Evolutionary conservation across 129 eudicot species (phyloP).

Genomic region (Centaurea solstitialis): DNA sequence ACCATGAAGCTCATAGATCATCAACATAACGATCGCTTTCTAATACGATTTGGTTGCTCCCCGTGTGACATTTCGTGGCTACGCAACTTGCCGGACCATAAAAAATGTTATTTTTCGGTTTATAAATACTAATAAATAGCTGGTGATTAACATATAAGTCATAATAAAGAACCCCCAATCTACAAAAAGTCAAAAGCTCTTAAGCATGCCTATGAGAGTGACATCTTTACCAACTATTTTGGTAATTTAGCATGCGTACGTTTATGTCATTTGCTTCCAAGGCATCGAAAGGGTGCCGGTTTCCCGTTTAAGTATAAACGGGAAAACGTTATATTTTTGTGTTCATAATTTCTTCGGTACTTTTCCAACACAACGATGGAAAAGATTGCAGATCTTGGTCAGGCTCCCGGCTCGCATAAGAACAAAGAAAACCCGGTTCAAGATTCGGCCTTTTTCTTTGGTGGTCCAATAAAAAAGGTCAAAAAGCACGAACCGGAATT

Average conservation of each 20-base stretch:
- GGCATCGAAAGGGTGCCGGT: not conserved
- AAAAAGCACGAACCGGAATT: constrained; percentile 15
- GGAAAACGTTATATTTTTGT: not conserved
- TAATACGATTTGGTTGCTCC: not conserved
- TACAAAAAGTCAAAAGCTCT: constrained; percentile 27
- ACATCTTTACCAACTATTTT: constrained; percentile 30
- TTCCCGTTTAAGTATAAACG: not conserved
- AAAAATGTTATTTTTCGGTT: not conserved
- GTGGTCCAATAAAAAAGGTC: not conserved
- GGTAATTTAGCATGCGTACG: constrained; percentile 23
- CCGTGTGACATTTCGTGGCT: too few relatives aligned
- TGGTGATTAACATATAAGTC: constrained; percentile 8
- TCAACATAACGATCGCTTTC: not conserved
- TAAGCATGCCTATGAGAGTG: constrained; percentile 34
- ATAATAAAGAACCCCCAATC: constrained; percentile 7
- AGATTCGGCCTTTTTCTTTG: not conserved
- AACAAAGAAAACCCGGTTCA: constrained; percentile 3
- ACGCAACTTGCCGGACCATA: not conserved
- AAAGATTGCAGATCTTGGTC: constrained; percentile 1
- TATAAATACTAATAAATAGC: not conserved
- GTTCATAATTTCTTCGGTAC: not conserved
- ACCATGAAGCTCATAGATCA: not conserved
- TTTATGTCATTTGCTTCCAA: not conserved
- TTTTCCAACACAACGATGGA: constrained; percentile 8
- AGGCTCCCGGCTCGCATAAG: not conserved